Base-by-base conservation (phyloP, 176 grass and related monocot species). In the Poa pratensis region DNA sequence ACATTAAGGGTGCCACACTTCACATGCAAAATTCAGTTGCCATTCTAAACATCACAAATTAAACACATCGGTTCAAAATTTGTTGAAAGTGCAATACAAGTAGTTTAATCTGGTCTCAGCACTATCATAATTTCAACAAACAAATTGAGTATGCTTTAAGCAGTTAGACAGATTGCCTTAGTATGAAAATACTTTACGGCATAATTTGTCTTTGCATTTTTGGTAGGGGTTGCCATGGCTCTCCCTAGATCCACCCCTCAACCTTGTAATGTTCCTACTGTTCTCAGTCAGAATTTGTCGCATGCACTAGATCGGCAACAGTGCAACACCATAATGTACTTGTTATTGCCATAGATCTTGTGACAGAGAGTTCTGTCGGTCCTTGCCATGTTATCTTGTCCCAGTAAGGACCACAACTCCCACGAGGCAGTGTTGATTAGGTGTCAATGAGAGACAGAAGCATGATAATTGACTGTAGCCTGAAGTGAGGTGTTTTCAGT, bases 371-470 rank as follows among this genome's bases (percentile, higher is more conserved):
- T 74, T 63, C 17, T 37, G 55, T 18, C 13, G 10, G 55, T 51
- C 5, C 17, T 32, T 64, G 59, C 14, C 2, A 7, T 51, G 20
- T 81, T 61, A 6, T 34, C 17, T 10, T 32, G 12, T 48, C 39
- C 24, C 12, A 62, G 0, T 50, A 32, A 74, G 16, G 69, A 32
- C 37, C 18, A 48, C 23, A 61, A 13, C 63, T 69, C 48, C 46
- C 46, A 46, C 20, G 50, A 82, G 51, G 49, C 51, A 58, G 15
- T 82, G 35, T 13, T 72, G 50, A 28, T 73, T 82, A 9, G 28
- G 67, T 73, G 24, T 61, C 50, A 0, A 48, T 78, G 16, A 64
- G 24, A 32, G 61, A 48, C 61, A 71, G 18, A 45, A 42, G 35
- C 22, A 48, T 64, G 58, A 45, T 62, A 79, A 9, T 62, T 45